These are phyloP conservation scores for Colletotrichum tofieldiae DNA, from an alignment of 2,329 filamentous ascomycete species.

Conservation along the genomic window DNA sequence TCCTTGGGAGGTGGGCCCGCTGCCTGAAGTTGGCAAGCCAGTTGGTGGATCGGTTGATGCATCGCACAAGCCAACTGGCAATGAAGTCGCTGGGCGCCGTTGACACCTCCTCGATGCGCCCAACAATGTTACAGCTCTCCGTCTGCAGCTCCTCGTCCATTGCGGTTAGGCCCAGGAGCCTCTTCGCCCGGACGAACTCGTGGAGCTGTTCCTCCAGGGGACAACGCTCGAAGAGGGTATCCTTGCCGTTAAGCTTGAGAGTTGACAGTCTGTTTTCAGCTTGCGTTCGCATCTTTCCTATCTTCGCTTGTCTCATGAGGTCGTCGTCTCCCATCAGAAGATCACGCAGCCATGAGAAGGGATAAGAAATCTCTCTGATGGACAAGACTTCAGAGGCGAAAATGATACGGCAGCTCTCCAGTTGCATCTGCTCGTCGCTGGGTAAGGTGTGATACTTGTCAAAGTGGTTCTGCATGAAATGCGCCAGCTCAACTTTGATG, in stretches of 20 bases:
- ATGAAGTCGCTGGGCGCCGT: constrained; percentile 65
- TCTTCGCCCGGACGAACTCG: constrained; percentile 67
- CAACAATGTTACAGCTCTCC: constrained; percentile 72
- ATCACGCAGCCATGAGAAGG: constrained; percentile 71
- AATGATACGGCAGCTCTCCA: constrained; percentile 73
- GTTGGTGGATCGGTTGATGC: constrained; percentile 63
- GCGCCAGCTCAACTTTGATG: constrained; percentile 70
- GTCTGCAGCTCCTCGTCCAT: constrained; percentile 73
- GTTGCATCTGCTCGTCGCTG: constrained; percentile 68
- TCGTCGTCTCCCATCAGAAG: constrained; percentile 67
- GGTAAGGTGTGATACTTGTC: constrained; percentile 59
- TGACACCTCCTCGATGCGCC: constrained; percentile 69
- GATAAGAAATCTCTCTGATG: constrained; percentile 55
- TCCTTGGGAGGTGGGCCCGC: constrained; percentile 71
- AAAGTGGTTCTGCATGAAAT: constrained; percentile 64
- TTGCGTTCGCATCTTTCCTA: constrained; percentile 63
- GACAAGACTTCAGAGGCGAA: constrained; percentile 68
- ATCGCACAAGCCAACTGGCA: constrained; percentile 70
- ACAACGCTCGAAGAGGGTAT: constrained; percentile 70
- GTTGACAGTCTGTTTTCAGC: constrained; percentile 64
- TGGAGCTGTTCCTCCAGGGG: constrained; percentile 70
- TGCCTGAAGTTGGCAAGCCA: constrained; percentile 72
- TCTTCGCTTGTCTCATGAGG: constrained; percentile 60
- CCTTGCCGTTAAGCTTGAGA: constrained; percentile 72
- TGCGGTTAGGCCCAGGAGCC: constrained; percentile 70